Evolutionary conservation across 106 monocot species (phyloP).

Genomic region (Dendrobium chrysotoxum): DNA sequence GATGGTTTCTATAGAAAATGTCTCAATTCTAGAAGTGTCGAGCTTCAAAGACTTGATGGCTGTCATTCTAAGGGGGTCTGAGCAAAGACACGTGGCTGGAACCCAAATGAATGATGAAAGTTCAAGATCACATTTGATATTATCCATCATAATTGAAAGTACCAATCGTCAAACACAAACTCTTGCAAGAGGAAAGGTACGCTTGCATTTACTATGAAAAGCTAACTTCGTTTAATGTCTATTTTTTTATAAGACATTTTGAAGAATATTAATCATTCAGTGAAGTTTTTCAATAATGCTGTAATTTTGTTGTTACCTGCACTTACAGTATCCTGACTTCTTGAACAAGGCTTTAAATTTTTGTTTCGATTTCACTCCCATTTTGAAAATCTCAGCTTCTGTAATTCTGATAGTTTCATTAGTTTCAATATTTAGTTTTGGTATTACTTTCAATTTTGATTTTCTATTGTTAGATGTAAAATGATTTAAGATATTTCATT

Average conservation of each 20-base stretch:
- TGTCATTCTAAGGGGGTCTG: constrained; percentile 66
- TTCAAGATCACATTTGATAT: constrained; percentile 92
- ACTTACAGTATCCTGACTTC: background rate
- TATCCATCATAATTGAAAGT: constrained; percentile 93
- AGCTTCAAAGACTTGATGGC: constrained; percentile 64
- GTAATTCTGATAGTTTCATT: background rate
- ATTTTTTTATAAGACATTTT: background rate
- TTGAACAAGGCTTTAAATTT: background rate
- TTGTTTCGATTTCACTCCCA: background rate
- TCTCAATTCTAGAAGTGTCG: constrained; percentile 53
- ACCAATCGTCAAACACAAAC: constrained; percentile 93
- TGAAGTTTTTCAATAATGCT: background rate
- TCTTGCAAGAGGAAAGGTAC: constrained; percentile 87
- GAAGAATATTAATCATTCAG: background rate
- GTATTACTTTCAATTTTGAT: background rate
- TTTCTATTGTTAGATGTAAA: background rate
- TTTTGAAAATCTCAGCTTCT: background rate
- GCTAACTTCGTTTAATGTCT: background rate
- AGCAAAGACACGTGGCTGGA: constrained; percentile 77
- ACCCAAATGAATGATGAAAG: constrained; percentile 97
- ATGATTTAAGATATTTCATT: background rate
- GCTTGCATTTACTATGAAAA: background rate
- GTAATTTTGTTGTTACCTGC: background rate
- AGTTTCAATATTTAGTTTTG: background rate
- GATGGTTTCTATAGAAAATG: constrained; percentile 90